A percentile compares a stretch with the other conserved stretches of the same genome.
Evolutionary conservation across 2,329 filamentous ascomycete species (phyloP).

Genomic region (Penicillium sp.): DNA sequence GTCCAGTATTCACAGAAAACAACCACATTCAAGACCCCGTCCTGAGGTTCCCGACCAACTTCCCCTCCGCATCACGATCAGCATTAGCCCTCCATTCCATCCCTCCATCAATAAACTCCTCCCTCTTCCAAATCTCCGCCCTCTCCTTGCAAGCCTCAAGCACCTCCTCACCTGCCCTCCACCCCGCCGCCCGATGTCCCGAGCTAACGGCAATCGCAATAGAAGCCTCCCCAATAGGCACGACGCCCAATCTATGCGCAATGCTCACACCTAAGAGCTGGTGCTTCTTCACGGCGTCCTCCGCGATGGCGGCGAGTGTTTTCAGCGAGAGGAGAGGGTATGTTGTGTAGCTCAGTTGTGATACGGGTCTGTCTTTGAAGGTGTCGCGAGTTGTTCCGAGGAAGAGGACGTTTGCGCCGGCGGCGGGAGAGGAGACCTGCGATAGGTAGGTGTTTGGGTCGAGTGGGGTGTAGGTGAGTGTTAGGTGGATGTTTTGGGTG

Average conservation of each 20-base stretch:
- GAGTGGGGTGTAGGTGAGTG: constrained; percentile 41
- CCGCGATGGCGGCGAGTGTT: constrained; percentile 38
- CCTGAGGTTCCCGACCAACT: constrained; percentile 1
- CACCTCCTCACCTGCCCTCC: constrained; percentile 83
- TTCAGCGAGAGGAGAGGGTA: constrained; percentile 43
- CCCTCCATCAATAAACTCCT: constrained; percentile 73
- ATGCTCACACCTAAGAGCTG: constrained; percentile 69
- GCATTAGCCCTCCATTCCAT: constrained; percentile 81
- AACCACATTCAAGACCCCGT: neutral
- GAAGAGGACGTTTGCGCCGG: constrained; percentile 46
- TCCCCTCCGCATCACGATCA: constrained; percentile 59
- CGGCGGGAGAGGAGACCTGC: constrained; percentile 39
- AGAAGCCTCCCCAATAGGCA: constrained; percentile 88
- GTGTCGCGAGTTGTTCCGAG: constrained; percentile 45
- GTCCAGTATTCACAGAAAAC: neutral
- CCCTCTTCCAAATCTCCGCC: constrained; percentile 94
- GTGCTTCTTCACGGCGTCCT: constrained; percentile 53
- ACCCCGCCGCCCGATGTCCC: constrained; percentile 77
- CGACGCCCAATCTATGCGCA: constrained; percentile 75
- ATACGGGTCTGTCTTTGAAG: constrained; percentile 40
- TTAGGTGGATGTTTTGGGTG: constrained; percentile 38
- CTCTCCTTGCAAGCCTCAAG: constrained; percentile 78
- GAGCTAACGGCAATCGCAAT: constrained; percentile 83
- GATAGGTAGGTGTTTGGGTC: constrained; percentile 32
- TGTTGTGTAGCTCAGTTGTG: constrained; percentile 44